phyloP scores from a whole-genome alignment of 2,329 filamentous ascomycete genomes.

The Leptodontidium sp. region DNA sequence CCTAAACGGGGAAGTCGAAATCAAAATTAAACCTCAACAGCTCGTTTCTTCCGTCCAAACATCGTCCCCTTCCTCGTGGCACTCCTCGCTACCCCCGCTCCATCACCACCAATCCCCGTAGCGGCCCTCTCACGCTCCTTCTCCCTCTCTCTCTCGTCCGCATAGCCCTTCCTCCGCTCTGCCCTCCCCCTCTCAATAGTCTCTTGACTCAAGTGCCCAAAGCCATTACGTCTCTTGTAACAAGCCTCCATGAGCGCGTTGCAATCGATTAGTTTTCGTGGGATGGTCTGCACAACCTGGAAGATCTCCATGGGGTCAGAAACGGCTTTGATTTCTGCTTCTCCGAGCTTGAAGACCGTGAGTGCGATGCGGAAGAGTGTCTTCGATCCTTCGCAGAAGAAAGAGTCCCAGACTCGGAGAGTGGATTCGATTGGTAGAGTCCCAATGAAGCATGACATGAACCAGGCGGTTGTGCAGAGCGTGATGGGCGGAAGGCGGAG shows the following conservation, averaged over 20 bases:
- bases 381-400: conserved; percentile 95
- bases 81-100: conserved; percentile 16
- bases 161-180: conserved; percentile 64
- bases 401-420: conserved; percentile 91
- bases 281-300: conserved; percentile 88
- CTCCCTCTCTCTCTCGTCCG: conserved; percentile 44
- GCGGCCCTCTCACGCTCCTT: conserved; percentile 15
- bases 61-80: conserved; percentile 21
- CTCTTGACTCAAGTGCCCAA: conserved; percentile 82
- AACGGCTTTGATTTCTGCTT: conserved; percentile 80
- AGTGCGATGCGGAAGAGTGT: conserved; percentile 92
- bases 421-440: conserved; percentile 92
- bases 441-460: conserved; percentile 96
- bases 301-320: conserved; percentile 95
- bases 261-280: conserved; percentile 81
- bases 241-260: conserved; percentile 85
- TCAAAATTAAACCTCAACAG: conserved; percentile 11
- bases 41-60: conserved; percentile 30
- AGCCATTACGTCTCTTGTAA: conserved; percentile 81
- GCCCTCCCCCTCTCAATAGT: conserved; percentile 79
- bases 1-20: background rate
- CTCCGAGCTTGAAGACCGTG: conserved; percentile 89
- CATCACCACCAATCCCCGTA: conserved; percentile 7
- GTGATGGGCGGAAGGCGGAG: conserved; percentile 85
- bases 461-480: conserved; percentile 93